Evolutionary conservation across 306 rosid species (phyloP), one percentile per base, ranked within the genome.

Genomic region (Castanea crenata): DNA sequence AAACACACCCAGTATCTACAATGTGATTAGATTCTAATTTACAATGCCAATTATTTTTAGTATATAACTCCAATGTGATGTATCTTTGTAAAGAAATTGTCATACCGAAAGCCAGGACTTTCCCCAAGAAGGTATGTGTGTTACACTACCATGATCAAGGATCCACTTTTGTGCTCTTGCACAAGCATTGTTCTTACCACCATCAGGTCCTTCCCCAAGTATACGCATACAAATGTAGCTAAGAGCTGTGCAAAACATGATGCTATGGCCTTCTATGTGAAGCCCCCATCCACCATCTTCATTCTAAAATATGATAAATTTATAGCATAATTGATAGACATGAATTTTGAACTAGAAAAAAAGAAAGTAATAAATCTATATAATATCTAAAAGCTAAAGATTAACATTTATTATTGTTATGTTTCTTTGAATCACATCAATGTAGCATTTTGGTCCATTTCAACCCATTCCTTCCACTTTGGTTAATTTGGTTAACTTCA

Each of bases 1-100:
- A 4, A 54, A 77, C 23, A 82, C 44, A 13, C 85, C 85, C 4
- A 82, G 61, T 18, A 77, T 73, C 82, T 81, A 11, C 46, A 38
- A 38, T 38, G 46, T 38, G 11, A 38, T 8, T 38, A 38, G 11
- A 7, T 38, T 38, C 46, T 38, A 38, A 38, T 38, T 7, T 38
- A 38, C 46, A 38, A 38, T 7, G 46, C 46, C 46, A 38, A 38
- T 38, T 38, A 38, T 38, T 7, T 38, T 38, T 38, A 38, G 11
- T 38, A 38, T 38, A 38, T 38, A 38, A 7, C 11, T 7, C 11
- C 7, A 38, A 38, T 38, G 46, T 38, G 46, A n/a, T n/a, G 23
- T 57, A 57, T n/a, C 63, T 38, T 38, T 11, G 46, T 38, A 2
- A 38, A 38, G 2, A 49, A 49, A 23, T 59, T 27, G 18, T 59